Evolutionary conservation across 2,329 filamentous ascomycete species (phyloP).

Genomic region (Colletotrichum abscissum): DNA sequence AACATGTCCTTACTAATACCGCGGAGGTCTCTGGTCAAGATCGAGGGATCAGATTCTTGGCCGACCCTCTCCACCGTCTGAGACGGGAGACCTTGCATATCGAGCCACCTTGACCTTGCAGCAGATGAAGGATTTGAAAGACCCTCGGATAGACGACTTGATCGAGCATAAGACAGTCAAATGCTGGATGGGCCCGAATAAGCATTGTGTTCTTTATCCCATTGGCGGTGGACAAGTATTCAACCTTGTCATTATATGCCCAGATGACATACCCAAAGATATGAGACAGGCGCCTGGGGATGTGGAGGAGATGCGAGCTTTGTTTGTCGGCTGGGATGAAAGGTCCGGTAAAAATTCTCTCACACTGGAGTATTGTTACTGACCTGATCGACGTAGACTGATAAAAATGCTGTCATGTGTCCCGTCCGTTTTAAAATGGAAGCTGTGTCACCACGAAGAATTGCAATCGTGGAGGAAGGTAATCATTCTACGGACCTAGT

Average conservation of each 20-base stretch:
- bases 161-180: constrained; percentile 14
- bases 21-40: constrained; percentile 9
- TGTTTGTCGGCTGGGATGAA: constrained; percentile 22
- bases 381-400: neutral
- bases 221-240: constrained; percentile 8
- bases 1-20: neutral
- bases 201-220: constrained; percentile 13
- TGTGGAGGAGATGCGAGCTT: constrained; percentile 19
- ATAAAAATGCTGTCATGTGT: constrained; percentile 14
- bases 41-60: constrained; percentile 22
- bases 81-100: constrained; percentile 16
- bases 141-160: constrained; percentile 7
- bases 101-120: neutral
- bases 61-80: neutral
- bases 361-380: neutral
- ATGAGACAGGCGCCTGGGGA: neutral
- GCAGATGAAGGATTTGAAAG: constrained; percentile 10
- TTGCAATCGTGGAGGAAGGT: constrained; percentile 26
- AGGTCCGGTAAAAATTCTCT: neutral
- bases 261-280: neutral
- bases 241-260: constrained; percentile 9
- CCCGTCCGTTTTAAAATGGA: constrained; percentile 23
- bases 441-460: constrained; percentile 19
- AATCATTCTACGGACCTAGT: neutral
- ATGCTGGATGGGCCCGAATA: constrained; percentile 14